Base-by-base conservation (phyloP, 495 filamentous ascomycete species). In the Echria macrotheca region DNA sequence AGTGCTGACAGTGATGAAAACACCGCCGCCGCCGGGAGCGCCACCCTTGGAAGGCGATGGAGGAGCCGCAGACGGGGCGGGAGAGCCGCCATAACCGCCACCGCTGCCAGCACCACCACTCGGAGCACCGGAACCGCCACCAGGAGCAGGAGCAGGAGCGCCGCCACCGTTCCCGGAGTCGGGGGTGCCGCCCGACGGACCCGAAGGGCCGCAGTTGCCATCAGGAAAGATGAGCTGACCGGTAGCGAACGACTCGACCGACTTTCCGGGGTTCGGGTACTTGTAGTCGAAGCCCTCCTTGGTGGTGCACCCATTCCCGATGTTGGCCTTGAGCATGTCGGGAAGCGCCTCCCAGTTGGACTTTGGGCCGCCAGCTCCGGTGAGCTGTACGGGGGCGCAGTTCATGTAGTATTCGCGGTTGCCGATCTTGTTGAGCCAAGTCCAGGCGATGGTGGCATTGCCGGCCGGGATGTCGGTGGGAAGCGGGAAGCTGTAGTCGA, bases 391-490 rank as follows among this genome's bases (percentile, higher is more conserved):
- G 15, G 85, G 78, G 3, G 84, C 86, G 52, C 91, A 96, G 76
- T 91, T 89, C 90, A 94, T 95, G 74, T 95, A 95, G 80, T 94
- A 89, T 65, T 96, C 91, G 17, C 88, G 79, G 70, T 90, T 89
- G 40, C 89, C 89, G 44, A 90, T 62, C 53, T 83, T 83, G 79
- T 96, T 96, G 72, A 91, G 84, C 91, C 91, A 96, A 3, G 85
- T 85, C 76, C 88, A 95, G 12, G 85, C 84, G 35, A 96, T 70
- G 2, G 82, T 80, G 2, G 81, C 86, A 38, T 77, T 70, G 5
- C 85, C 85, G 3, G 74, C 64, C 1, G 73, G 74, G 26, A 86
- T 66, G 8, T 72, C 68, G 11, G 66, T 55, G 0, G 84, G 85
- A 24, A 89, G 71, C 0, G 63, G 73, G 70, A 80, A 84, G 28